Evolutionary conservation across 164 flowering plant species (phyloP).

Genomic region (Pachysandra terminalis): DNA sequence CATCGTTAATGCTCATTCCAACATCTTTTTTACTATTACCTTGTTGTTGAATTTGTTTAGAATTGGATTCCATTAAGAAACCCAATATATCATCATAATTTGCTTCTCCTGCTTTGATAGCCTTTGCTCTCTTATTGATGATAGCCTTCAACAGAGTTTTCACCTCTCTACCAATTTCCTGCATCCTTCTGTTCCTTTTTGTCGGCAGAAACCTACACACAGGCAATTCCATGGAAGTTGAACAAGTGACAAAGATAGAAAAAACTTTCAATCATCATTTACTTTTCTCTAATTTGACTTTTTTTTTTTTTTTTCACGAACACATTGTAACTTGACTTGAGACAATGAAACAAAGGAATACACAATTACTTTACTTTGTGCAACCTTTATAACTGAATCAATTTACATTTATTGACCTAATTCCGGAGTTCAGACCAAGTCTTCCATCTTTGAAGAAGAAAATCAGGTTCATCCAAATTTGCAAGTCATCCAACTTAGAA

Average conservation of each 20-base stretch:
- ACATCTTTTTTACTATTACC: neutral
- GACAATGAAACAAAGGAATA: neutral
- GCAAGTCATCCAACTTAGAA: neutral
- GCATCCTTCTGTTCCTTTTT: conserved; percentile 3
- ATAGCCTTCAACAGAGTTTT: neutral
- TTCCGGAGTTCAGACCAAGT: neutral
- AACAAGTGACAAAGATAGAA: neutral
- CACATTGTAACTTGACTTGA: neutral
- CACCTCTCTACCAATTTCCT: conserved; percentile 3
- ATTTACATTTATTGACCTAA: neutral
- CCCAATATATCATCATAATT: conserved; percentile 1
- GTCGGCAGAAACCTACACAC: neutral
- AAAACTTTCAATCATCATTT: no score
- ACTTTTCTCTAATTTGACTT: neutral
- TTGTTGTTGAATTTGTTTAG: neutral
- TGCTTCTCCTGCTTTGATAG: neutral
- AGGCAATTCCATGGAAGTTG: neutral
- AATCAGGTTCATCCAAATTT: neutral
- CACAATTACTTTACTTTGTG: neutral
- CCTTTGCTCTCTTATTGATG: neutral
- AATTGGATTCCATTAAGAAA: neutral
- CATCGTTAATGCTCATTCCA: conserved; percentile 6
- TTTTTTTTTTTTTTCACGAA: no score
- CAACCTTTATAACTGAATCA: neutral
- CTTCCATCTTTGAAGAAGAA: neutral